Conservation (phyloP, 192 early-diverging fungal genomes). For the Spizellomyces sp. region DNA sequence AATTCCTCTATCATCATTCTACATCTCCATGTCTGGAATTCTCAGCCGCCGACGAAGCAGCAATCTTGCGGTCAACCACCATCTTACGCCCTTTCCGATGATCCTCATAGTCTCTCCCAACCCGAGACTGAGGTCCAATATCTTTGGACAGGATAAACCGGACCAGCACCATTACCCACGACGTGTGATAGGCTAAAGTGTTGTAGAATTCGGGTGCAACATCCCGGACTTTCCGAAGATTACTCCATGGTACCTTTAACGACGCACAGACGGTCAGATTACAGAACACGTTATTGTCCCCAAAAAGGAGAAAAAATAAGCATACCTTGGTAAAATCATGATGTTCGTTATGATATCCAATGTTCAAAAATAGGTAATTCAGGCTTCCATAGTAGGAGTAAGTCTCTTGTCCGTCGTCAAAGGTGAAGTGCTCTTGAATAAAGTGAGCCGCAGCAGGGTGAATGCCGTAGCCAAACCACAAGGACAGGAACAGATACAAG, state of each 20-base stretch:
- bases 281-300: too few species aligned
- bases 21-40: too few species aligned
- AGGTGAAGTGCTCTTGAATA: slow-evolving; percentile 96
- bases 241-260: slow-evolving; percentile 78
- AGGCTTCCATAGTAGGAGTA: slow-evolving; percentile 96
- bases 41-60: too few species aligned
- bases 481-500: slow-evolving; percentile 42
- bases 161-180: slow-evolving; percentile 83
- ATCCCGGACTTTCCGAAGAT: slow-evolving; percentile 75
- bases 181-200: slow-evolving; percentile 76
- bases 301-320: neutral
- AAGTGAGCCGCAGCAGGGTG: slow-evolving; percentile 97
- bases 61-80: slow-evolving; percentile 39
- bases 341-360: slow-evolving; percentile 98
- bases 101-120: slow-evolving; percentile 69
- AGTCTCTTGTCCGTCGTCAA: slow-evolving; percentile 90
- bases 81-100: slow-evolving; percentile 74
- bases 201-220: slow-evolving; percentile 93
- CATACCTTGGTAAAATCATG: slow-evolving; percentile 84
- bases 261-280: neutral
- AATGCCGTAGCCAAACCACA: slow-evolving; percentile 76
- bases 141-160: slow-evolving; percentile 74
- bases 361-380: slow-evolving; percentile 89
- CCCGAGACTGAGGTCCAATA: slow-evolving; percentile 82
- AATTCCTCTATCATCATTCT: too few species aligned